phyloP scores from a whole-genome alignment of 441 rosid genomes.

The Brassica hybrid region DNA sequence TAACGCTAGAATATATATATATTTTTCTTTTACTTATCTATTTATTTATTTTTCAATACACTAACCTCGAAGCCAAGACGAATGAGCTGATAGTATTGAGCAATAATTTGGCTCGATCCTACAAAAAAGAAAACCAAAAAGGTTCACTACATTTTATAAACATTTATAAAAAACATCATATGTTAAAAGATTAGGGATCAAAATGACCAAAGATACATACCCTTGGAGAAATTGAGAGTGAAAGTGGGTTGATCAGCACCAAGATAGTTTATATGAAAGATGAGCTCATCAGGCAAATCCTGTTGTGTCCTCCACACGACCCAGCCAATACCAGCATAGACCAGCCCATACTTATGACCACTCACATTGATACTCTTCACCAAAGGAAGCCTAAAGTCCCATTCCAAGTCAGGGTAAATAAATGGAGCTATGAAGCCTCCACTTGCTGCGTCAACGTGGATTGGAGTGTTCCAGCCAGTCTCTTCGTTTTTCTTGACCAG shows the following conservation, averaged over 20 bases:
- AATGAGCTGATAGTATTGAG: conserved; percentile 83
- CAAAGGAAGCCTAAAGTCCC: conserved; percentile 86
- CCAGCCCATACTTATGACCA: conserved; percentile 85
- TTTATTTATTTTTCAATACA: neutral
- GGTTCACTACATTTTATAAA: neutral
- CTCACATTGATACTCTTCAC: conserved; percentile 89
- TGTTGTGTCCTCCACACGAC: conserved; percentile 78
- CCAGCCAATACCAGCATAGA: conserved; percentile 96
- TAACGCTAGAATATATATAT: neutral
- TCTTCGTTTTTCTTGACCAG: conserved; percentile 65
- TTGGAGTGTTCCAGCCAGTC: conserved; percentile 91
- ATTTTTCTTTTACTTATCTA: no score
- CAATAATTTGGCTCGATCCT: conserved; percentile 91
- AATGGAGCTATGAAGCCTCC: conserved; percentile 92
- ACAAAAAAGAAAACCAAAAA: conserved; percentile 24
- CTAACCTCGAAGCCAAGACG: conserved; percentile 77
- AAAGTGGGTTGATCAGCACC: conserved; percentile 91
- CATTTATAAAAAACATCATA: neutral
- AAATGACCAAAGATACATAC: conserved; percentile 29
- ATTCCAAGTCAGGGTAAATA: conserved; percentile 78
- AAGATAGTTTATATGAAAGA: conserved; percentile 88
- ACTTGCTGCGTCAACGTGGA: conserved; percentile 91
- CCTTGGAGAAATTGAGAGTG: conserved; percentile 92
- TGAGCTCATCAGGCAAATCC: conserved; percentile 88
- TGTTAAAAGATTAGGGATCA: neutral